A percentile compares a stretch with the other conserved stretches of the same genome.
These are phyloP conservation scores for Lagerstroemia speciosa DNA, from an alignment of 345 rosid species.

Conservation along the genomic window DNA sequence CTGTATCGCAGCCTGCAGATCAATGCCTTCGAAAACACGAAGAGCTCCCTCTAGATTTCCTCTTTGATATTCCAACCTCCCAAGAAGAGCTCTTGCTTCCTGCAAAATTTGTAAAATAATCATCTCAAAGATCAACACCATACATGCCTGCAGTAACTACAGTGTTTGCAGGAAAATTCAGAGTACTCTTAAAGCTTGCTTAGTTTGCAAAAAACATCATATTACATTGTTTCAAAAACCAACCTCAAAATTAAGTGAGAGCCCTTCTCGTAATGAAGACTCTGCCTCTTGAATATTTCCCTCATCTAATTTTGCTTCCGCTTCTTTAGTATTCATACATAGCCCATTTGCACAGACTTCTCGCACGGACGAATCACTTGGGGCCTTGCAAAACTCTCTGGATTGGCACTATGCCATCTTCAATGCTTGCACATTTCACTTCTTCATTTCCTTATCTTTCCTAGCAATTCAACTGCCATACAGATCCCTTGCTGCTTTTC, in stretches of 20 bases:
- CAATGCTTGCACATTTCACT: slow-evolving; percentile 11
- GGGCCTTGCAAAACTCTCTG: slow-evolving; percentile 25
- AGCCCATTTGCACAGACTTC: slow-evolving; percentile 67
- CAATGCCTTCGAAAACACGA: slow-evolving; percentile 89
- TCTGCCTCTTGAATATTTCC: slow-evolving; percentile 93
- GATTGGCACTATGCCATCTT: slow-evolving; percentile 17
- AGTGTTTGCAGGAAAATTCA: not conserved
- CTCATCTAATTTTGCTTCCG: slow-evolving; percentile 84
- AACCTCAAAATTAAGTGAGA: slow-evolving; percentile 81
- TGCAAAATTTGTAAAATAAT: slow-evolving; percentile 18
- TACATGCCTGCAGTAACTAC: not conserved
- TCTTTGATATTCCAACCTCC: slow-evolving; percentile 87
- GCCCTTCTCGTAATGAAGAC: slow-evolving; percentile 80
- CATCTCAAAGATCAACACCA: slow-evolving; percentile 8
- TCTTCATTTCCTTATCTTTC: not conserved
- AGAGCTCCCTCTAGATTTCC: slow-evolving; percentile 91
- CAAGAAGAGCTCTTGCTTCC: slow-evolving; percentile 98
- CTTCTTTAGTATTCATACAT: slow-evolving; percentile 54
- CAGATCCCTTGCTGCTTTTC: not conserved
- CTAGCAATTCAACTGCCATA: not conserved
- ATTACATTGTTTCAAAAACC: not conserved
- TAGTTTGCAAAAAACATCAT: not conserved
- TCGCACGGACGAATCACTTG: slow-evolving; percentile 22
- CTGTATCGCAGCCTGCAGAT: slow-evolving; percentile 77
- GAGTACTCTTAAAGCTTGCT: not conserved